Evolutionary conservation across 2,329 filamentous ascomycete species (phyloP).

Genomic region (Monilinia polystroma): DNA sequence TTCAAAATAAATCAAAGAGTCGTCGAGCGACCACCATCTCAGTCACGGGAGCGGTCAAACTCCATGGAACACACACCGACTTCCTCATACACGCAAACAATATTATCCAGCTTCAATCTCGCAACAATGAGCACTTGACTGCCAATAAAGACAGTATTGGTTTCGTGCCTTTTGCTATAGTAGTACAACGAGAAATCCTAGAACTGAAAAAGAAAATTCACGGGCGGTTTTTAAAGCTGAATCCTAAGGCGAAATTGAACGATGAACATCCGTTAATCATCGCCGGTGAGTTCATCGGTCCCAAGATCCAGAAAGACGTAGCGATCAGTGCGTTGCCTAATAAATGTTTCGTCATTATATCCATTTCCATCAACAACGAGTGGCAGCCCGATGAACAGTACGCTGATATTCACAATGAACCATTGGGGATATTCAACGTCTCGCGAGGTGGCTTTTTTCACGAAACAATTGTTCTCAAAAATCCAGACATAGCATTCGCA

Average conservation of each 20-base stretch:
- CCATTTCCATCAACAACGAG: conserved; percentile 28
- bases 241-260: conserved; percentile 19
- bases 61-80: conserved; percentile 34
- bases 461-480: conserved; percentile 20
- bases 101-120: conserved; percentile 28
- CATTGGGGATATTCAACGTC: conserved; percentile 29
- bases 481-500: conserved; percentile 6
- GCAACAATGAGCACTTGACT: conserved; percentile 24
- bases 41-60: conserved; percentile 33
- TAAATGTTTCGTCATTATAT: conserved; percentile 33
- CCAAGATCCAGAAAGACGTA: conserved; percentile 29
- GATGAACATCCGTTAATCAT: conserved; percentile 30
- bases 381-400: conserved; percentile 31
- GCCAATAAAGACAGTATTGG: conserved; percentile 1
- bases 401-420: conserved; percentile 27
- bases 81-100: conserved; percentile 28
- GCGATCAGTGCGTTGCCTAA: conserved; percentile 25
- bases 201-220: conserved; percentile 20
- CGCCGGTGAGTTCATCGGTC: conserved; percentile 34
- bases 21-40: conserved; percentile 9
- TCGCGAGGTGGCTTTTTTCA: conserved; percentile 30
- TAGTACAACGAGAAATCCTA: conserved; percentile 19
- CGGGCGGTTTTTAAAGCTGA: conserved; percentile 24
- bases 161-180: neutral
- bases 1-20: neutral